Base-by-base conservation (phyloP, 169 alveolate species). In the Plasmodium relictum region DNA sequence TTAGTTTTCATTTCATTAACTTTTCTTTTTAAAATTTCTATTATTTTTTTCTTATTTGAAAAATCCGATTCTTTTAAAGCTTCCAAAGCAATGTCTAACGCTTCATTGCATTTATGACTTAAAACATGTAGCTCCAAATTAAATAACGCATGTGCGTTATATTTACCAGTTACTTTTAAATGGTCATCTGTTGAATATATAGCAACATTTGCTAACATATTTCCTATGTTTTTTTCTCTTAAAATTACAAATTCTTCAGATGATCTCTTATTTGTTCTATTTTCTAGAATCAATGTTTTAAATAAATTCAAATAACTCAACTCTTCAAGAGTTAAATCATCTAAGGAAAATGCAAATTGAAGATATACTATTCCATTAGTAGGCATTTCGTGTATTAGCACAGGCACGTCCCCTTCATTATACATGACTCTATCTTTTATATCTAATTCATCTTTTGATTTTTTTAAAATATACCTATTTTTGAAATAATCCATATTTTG, bases 301-400 rank as follows among this genome's bases (percentile, higher is more conserved):
- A 92, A 94, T 26, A 94, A 18, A 50, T 88, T 91, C 24, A 94
- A 52, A 56, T 94, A 94, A 48, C 73, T 45, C 10, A 94, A 68
- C 68, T 94, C 96, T 41, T 94, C 96, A 12, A 94, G 68, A 12
- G 94, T 87, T 39, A 94, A 66, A 31, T 88, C 59, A 45, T 92
- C 95, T 62, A 94, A 61, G 1, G 94, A 78, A 22, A 94, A 85
- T n/a, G 93, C 92, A 41, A 91, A 88, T 41, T 94, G 95, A 22
- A 94, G 41, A 73, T 94, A 94, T n/a, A 94, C 44, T n/a, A 94
- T 89, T 0, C 96, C 95, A n/a, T 76, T 88, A n/a, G 96, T 88
- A 14, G 92, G 95, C 61, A 94, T 87, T 31, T 94, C 95, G 41
- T 94, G 93, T 18, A 88, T 59, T 39, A 92, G 50, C 65, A 92